Base-by-base conservation (phyloP, 1,284 basidiomycete genomes). In the Rhodotorula sp. region DNA sequence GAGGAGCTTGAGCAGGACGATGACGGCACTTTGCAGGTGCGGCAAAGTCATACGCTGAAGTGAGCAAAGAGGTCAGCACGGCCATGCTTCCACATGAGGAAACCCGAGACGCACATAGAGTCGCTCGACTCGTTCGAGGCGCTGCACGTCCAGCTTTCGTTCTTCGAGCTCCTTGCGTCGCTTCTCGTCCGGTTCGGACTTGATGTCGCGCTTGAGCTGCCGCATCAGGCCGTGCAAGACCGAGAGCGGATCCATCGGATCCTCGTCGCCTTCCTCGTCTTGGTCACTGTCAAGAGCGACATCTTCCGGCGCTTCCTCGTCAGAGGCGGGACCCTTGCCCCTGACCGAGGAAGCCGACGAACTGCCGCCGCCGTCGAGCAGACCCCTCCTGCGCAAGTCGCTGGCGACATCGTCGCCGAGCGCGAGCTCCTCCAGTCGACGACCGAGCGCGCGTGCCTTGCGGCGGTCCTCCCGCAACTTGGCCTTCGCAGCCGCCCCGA, bases 1-100 rank as follows among this genome's bases (percentile, higher is more conserved):
- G 26, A 94, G 83, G 26, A 96, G 85, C 81, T 97, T 98, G 72
- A 95, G 85, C 43, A 96, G 84, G 15, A 97, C 93, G 20, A 96
- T 86, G 5, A 96, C 93, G 86, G 91, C 92, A 61, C 89, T 90
- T 56, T 91, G 90, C 67, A 96, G 82, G 16, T 90, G 87, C 2
- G 93, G 91, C 51, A 97, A 84, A 46, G 91, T 89, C 29, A 90
- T 86, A 78, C 82, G 80, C 82, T 83, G 71, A 21, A 31, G n/a
- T 49, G 23, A 20, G 49, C 18, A 7, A 3, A 10, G 39, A 48
- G 12, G 20, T 63, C 57, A 47, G 29, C 20, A 3, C 31, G 16
- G 18, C 34, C n/a, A 39, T 54, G 14, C 1, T 29, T 16, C n/a
- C 20, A 39, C n/a, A 26, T 29, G 3, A 21, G 18, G 29, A 7